A percentile compares a stretch with the other conserved stretches of the same genome.
phyloP scores from a whole-genome alignment of 2,329 filamentous ascomycete species.

The Colletotrichum gigasporum region DNA sequence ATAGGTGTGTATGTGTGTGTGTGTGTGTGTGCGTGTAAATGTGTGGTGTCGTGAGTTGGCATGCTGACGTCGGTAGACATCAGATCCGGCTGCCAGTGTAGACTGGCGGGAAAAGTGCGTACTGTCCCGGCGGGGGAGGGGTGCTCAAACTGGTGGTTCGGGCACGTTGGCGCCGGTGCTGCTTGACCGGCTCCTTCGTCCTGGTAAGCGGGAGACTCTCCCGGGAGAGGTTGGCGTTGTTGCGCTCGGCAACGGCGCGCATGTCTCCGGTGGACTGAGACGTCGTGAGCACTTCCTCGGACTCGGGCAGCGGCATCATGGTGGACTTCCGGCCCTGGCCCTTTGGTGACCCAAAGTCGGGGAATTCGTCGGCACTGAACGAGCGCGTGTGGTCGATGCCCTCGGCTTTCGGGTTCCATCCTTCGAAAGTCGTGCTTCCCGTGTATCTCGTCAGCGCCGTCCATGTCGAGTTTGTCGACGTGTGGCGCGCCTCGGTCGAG shows the following conservation, averaged over 20 bases:
- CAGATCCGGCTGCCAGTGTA: conserved; percentile 44
- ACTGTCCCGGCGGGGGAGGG: conserved; percentile 56
- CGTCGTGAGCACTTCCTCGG: conserved; percentile 21
- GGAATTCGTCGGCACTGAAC: conserved; percentile 33
- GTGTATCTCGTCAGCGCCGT: conserved; percentile 65
- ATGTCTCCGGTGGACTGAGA: conserved; percentile 27
- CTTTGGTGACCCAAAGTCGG: conserved; percentile 32
- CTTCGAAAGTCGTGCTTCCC: conserved; percentile 55
- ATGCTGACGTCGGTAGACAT: neutral
- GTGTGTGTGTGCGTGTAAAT: neutral
- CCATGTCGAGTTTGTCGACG: conserved; percentile 62
- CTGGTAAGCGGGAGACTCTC: conserved; percentile 41
- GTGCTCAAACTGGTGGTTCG: conserved; percentile 57
- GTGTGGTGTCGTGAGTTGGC: neutral
- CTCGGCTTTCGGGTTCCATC: conserved; percentile 40
- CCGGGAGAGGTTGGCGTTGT: conserved; percentile 35
- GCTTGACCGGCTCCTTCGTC: conserved; percentile 41
- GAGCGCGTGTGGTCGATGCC: conserved; percentile 42
- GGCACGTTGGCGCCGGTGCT: conserved; percentile 49
- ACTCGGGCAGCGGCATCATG: conserved; percentile 29
- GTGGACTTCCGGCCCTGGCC: conserved; percentile 7
- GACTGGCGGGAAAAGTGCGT: conserved; percentile 53
- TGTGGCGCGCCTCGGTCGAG: conserved; percentile 60
- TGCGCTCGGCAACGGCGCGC: conserved; percentile 10
- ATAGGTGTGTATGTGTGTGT: neutral